Evolutionary conservation across 2,329 filamentous ascomycete species (phyloP).

Genomic region (Xylariomycetidae sp.): DNA sequence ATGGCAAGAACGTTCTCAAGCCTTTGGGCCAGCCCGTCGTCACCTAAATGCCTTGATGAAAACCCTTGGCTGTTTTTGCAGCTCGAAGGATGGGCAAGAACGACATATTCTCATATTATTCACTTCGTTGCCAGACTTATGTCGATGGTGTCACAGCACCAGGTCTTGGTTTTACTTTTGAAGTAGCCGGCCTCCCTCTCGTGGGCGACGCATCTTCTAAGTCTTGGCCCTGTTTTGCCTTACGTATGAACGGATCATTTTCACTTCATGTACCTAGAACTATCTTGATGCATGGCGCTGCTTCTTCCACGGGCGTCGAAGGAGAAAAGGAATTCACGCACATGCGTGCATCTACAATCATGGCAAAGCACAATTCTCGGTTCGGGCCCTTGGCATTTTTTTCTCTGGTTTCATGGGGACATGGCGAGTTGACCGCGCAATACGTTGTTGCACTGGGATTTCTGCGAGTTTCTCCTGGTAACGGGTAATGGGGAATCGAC

Average conservation of each 20-base stretch:
- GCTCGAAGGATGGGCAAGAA: slow-evolving; percentile 6
- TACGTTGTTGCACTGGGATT: too few relatives aligned
- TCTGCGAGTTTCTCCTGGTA: too few relatives aligned
- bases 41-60: slow-evolving; percentile 10
- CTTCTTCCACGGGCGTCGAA: slow-evolving; percentile 7
- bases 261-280: slow-evolving; percentile 22
- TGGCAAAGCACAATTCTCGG: too few relatives aligned
- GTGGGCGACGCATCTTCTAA: slow-evolving; percentile 9
- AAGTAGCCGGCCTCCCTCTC: slow-evolving; percentile 5
- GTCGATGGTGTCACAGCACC: slow-evolving; percentile 12
- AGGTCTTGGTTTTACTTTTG: slow-evolving; percentile 8
- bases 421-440: too few relatives aligned
- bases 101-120: slow-evolving; percentile 14
- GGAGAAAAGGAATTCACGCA: too few relatives aligned
- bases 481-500: too few relatives aligned
- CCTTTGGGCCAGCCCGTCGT: slow-evolving; percentile 32
- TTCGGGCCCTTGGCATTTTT: too few relatives aligned
- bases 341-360: too few relatives aligned
- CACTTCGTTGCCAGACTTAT: slow-evolving; percentile 20
- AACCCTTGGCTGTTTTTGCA: slow-evolving; percentile 4
- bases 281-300: slow-evolving; percentile 14
- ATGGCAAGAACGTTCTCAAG: slow-evolving; percentile 42
- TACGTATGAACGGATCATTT: slow-evolving; percentile 16
- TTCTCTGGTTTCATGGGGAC: too few relatives aligned
- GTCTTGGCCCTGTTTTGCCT: slow-evolving; percentile 17